These are phyloP conservation scores for Annona cherimola DNA, from an alignment of 164 flowering plant genomes.

Conservation along the genomic window DNA sequence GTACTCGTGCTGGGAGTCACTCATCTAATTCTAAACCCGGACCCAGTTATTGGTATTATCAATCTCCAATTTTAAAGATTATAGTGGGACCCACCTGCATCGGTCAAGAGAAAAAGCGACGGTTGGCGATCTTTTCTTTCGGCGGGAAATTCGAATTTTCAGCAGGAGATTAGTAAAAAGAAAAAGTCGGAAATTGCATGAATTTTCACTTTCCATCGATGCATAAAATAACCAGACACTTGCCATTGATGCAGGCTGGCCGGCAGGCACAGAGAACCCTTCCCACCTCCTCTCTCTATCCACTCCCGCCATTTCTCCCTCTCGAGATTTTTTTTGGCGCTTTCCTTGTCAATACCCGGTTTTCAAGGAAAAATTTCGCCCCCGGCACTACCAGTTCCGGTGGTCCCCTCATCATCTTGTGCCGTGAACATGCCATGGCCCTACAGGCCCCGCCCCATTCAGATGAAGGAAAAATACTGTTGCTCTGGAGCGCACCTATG, in stretches of 20 bases:
- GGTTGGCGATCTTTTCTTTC: constrained; percentile 17
- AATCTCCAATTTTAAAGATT: neutral
- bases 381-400: neutral
- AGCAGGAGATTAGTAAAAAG: constrained; percentile 12
- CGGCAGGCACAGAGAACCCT: constrained; percentile 12
- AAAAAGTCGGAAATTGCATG: neutral
- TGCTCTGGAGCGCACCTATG: neutral
- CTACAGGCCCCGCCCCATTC: no score
- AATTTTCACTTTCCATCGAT: neutral
- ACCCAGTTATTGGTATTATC: no score
- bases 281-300: neutral
- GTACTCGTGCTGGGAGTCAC: no score
- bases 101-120: constrained; percentile 14
- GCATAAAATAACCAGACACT: neutral
- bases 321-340: neutral
- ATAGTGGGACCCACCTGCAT: neutral
- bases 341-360: neutral
- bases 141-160: constrained; percentile 28
- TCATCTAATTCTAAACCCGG: no score
- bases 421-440: no score
- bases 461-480: neutral
- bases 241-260: constrained; percentile 18
- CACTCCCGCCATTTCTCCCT: neutral
- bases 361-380: neutral
- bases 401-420: neutral